A percentile compares a stretch with the other conserved stretches of the same genome.
phyloP scores from a whole-genome alignment of 306 rosid genomes.

The Acacia melanoxylon region DNA sequence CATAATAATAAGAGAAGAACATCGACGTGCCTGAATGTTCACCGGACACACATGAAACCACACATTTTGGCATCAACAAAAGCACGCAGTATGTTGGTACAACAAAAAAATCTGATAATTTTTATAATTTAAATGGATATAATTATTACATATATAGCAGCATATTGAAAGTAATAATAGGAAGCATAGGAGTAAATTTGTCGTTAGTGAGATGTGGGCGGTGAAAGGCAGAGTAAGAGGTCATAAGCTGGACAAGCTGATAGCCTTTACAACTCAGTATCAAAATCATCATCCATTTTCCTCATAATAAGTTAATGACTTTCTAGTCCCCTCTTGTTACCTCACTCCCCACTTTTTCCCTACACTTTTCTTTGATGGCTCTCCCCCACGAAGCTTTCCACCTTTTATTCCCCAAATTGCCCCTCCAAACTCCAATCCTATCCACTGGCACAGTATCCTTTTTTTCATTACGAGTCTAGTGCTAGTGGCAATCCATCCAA shows the following conservation, averaged over 20 bases:
- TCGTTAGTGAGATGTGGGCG: neutral
- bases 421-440: constrained; percentile 28
- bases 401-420: neutral
- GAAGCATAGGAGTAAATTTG: neutral
- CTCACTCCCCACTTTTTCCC: neutral
- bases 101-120: neutral
- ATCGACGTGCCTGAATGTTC: too few relatives aligned
- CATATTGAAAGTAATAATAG: too few relatives aligned
- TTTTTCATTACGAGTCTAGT: neutral
- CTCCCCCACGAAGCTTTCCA: neutral
- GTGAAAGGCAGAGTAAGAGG: neutral
- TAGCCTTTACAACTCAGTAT: constrained; percentile 44
- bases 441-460: constrained; percentile 34
- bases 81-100: neutral
- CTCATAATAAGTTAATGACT: neutral
- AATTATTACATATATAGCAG: too few relatives aligned
- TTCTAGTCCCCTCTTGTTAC: neutral
- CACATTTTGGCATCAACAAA: too few relatives aligned
- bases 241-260: neutral
- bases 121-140: too few relatives aligned
- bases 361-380: neutral
- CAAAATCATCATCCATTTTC: neutral
- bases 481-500: constrained; percentile 12
- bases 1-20: neutral
- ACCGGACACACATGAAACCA: too few relatives aligned